Percentiles rank a stretch among this genome's conserved stretches.
Evolutionary conservation across 352 stramenopile species (phyloP).

Genomic region (Globisporangium abappressorium): DNA sequence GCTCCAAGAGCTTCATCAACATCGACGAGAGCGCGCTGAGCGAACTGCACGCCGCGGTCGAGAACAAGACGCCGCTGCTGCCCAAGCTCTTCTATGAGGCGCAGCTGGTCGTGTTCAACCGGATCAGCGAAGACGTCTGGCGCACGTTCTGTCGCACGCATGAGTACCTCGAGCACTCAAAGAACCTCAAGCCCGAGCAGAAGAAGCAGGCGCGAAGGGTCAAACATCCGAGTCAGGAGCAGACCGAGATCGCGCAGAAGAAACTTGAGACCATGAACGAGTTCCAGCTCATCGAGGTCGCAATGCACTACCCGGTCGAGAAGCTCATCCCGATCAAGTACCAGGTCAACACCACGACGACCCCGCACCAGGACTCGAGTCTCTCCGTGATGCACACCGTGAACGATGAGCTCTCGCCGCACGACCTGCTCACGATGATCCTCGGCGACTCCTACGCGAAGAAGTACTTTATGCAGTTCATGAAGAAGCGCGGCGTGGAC

Average conservation of each 20-base stretch:
- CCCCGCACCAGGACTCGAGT: constrained; percentile 7
- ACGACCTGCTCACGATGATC: constrained; percentile 46
- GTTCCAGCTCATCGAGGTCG: constrained; percentile 67
- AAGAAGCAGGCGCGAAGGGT: background rate
- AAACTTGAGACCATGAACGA: constrained; percentile 61
- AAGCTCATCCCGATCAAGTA: constrained; percentile 64
- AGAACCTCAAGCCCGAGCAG: constrained; percentile 27
- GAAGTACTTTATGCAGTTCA: constrained; percentile 77
- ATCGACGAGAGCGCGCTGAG: constrained; percentile 31
- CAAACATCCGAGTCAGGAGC: constrained; percentile 25
- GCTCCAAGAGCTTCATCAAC: constrained; percentile 46
- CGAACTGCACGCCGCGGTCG: constrained; percentile 49
- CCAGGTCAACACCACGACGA: background rate
- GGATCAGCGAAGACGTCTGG: constrained; percentile 74
- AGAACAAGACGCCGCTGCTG: constrained; percentile 40
- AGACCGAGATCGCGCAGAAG: constrained; percentile 43
- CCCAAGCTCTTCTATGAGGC: constrained; percentile 75
- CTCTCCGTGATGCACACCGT: constrained; percentile 16
- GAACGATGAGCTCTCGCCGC: constrained; percentile 40
- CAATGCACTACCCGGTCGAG: constrained; percentile 72
- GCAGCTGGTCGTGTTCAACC: constrained; percentile 48
- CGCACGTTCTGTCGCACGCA: constrained; percentile 60
- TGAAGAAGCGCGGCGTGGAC: constrained; percentile 61
- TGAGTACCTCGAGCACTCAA: constrained; percentile 70
- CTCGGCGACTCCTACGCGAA: constrained; percentile 58